Evolutionary conservation across 345 rosid genomes (phyloP).

Genomic region (Aegle marmelos): DNA sequence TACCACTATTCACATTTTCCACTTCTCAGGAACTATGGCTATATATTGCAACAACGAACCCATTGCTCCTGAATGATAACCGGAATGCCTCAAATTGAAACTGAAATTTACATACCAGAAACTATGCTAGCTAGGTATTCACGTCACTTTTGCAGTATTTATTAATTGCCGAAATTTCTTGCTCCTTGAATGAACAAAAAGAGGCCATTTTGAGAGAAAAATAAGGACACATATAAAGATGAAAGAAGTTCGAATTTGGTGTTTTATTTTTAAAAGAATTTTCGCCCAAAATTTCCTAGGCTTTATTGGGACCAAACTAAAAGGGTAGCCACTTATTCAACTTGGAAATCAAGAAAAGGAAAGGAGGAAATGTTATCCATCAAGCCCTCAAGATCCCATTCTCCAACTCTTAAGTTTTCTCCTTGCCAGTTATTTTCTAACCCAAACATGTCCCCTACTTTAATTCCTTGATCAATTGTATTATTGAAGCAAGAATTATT

Average conservation of each 20-base stretch:
- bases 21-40: constrained; percentile 8
- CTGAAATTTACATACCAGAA: not conserved
- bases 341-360: constrained; percentile 84
- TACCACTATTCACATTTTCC: constrained; percentile 36
- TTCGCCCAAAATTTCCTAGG: constrained; percentile 26
- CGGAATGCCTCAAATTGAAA: not conserved
- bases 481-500: constrained; percentile 49
- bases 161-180: constrained; percentile 5
- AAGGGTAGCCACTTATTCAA: constrained; percentile 31
- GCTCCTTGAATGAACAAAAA: not conserved
- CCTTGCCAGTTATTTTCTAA: constrained; percentile 59
- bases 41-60: constrained; percentile 16
- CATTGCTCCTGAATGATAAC: constrained; percentile 12
- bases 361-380: constrained; percentile 66
- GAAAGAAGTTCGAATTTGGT: not conserved
- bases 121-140: not conserved
- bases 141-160: not conserved
- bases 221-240: not conserved
- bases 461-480: constrained; percentile 32
- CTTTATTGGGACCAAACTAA: not conserved
- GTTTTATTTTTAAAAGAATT: not conserved
- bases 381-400: constrained; percentile 88
- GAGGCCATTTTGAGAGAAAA: not conserved
- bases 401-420: constrained; percentile 75
- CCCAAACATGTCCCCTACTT: constrained; percentile 52